Conservation (phyloP, 2,329 filamentous ascomycete species). For the Arthrobotrys entomopaga region DNA sequence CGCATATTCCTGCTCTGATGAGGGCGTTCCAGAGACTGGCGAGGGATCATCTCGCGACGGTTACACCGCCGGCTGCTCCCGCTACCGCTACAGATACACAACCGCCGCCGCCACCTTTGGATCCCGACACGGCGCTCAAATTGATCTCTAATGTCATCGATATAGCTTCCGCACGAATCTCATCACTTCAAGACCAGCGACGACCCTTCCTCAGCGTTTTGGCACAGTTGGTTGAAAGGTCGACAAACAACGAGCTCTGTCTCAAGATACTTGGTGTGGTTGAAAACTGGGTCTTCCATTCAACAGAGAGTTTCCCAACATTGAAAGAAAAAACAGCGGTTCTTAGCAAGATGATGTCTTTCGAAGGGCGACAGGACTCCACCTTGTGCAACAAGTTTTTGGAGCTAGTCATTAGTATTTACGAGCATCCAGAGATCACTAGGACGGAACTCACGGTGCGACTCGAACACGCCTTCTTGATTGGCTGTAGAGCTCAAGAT, state of each 20-base stretch:
- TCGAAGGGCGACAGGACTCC: conserved; percentile 84
- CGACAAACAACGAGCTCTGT: conserved; percentile 84
- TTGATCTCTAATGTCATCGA: conserved; percentile 96
- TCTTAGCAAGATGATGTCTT: conserved; percentile 97
- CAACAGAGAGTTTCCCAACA: conserved; percentile 93
- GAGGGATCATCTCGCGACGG: conserved; percentile 84
- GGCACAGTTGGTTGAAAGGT: conserved; percentile 94
- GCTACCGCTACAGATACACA: conserved; percentile 67
- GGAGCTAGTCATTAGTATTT: conserved; percentile 95
- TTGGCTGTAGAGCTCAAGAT: conserved; percentile 90
- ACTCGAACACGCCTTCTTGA: conserved; percentile 97
- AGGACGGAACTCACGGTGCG: conserved; percentile 94
- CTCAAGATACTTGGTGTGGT: conserved; percentile 94
- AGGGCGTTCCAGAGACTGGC: conserved; percentile 95
- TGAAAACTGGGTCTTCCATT: conserved; percentile 94
- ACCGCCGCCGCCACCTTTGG: conserved; percentile 70
- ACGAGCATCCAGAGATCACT: conserved; percentile 95
- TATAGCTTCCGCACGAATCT: conserved; percentile 90
- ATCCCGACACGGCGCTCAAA: conserved; percentile 86
- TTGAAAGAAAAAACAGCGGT: conserved; percentile 99
- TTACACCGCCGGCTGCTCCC: conserved; percentile 60
- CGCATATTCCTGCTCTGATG: conserved; percentile 87
- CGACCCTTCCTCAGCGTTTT: conserved; percentile 94
- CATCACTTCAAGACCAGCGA: conserved; percentile 86
- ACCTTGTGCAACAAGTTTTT: conserved; percentile 92